Evolutionary conservation across 306 rosid species (phyloP).

Genomic region (Malus sieversii): DNA sequence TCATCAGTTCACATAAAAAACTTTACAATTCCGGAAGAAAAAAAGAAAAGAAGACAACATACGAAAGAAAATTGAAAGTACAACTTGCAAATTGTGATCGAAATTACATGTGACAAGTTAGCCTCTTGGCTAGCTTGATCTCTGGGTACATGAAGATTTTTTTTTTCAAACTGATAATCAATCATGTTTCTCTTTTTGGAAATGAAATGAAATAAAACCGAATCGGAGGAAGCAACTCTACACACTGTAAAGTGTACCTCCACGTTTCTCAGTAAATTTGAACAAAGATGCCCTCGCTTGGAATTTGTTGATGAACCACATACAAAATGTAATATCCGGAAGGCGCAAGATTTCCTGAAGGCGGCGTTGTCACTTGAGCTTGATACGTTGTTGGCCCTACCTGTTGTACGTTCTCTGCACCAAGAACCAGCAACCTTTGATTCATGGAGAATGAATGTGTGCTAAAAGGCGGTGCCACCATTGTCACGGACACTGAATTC

Average conservation of each 20-base stretch:
- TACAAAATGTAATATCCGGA: slow-evolving; percentile 56
- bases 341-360: slow-evolving; percentile 49
- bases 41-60: too few relatives aligned
- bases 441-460: slow-evolving; percentile 88
- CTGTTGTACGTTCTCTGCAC: slow-evolving; percentile 10
- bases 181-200: not conserved
- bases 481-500: slow-evolving; percentile 30
- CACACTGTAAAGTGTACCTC: not conserved
- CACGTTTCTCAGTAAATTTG: slow-evolving; percentile 19
- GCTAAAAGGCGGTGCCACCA: slow-evolving; percentile 57
- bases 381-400: slow-evolving; percentile 23
- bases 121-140: not conserved
- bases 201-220: too few relatives aligned
- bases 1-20: not conserved
- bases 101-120: not conserved
- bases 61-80: too few relatives aligned
- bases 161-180: not conserved
- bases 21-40: not conserved
- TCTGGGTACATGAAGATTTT: not conserved
- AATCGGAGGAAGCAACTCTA: too few relatives aligned
- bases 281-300: slow-evolving; percentile 64
- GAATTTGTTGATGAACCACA: slow-evolving; percentile 58
- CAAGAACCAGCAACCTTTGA: slow-evolving; percentile 49
- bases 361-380: slow-evolving; percentile 36
- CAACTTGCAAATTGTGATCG: not conserved